phyloP scores from a whole-genome alignment of 495 filamentous ascomycete genomes.

The Tuber microsphaerosporum region DNA sequence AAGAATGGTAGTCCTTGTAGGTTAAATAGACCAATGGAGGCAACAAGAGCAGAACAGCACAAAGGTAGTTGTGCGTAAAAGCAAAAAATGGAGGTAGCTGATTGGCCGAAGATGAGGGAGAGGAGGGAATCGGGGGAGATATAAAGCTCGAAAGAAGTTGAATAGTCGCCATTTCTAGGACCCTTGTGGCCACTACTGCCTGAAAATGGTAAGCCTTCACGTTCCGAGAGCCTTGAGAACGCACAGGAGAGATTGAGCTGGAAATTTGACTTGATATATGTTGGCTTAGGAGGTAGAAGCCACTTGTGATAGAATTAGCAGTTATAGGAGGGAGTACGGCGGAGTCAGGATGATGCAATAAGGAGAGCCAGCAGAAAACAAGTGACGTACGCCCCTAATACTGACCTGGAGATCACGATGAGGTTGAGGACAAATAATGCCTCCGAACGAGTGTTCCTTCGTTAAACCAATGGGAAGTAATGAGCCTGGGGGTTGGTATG shows the following conservation, averaged over 20 bases:
- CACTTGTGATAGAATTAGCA: background rate
- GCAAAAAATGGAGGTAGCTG: slow-evolving; percentile 24
- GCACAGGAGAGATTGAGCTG: background rate
- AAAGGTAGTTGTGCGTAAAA: slow-evolving; percentile 22
- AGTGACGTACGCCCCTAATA: slow-evolving; percentile 21
- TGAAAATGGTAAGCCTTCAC: slow-evolving; percentile 18
- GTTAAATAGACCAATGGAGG: slow-evolving; percentile 49
- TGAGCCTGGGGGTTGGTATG: background rate
- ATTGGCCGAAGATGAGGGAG: slow-evolving; percentile 18
- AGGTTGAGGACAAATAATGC: background rate
- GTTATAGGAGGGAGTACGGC: background rate
- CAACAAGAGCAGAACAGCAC: slow-evolving; percentile 25
- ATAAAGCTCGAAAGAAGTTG: slow-evolving; percentile 30
- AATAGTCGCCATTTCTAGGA: slow-evolving; percentile 23
- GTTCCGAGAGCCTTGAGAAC: background rate
- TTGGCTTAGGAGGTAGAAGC: slow-evolving; percentile 1
- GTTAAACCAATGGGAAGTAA: background rate
- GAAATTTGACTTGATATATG: background rate
- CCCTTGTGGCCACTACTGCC: background rate
- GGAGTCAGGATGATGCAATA: slow-evolving; percentile 23
- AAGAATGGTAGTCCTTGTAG: slow-evolving; percentile 68
- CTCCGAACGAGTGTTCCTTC: background rate
- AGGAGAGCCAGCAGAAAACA: slow-evolving; percentile 7
- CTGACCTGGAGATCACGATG: background rate
- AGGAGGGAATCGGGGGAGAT: slow-evolving; percentile 28